Conservation (phyloP, 306 rosid species). For the Rosa chinensis region DNA sequence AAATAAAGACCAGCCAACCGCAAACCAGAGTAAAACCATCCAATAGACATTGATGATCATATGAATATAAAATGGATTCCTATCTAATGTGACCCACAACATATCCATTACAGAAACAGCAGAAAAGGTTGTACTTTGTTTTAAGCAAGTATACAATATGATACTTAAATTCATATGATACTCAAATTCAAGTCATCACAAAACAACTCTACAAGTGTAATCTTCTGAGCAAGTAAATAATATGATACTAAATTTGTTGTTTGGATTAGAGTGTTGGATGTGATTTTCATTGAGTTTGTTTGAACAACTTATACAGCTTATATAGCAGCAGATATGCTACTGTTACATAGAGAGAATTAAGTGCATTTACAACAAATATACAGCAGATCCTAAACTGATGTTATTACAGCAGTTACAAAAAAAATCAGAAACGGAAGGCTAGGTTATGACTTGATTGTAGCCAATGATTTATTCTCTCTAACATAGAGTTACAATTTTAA, state of each 20-base stretch:
- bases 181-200: neutral
- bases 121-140: neutral
- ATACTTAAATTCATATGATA: neutral
- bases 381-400: too few relatives aligned
- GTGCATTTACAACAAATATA: too few relatives aligned
- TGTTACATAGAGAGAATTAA: too few relatives aligned
- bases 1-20: neutral
- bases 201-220: neutral
- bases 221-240: neutral
- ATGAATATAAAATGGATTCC: neutral
- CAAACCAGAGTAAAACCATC: neutral
- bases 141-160: neutral
- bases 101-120: constrained; percentile 3
- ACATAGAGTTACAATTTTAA: neutral
- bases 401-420: too few relatives aligned
- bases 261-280: neutral
- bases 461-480: too few relatives aligned
- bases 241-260: neutral
- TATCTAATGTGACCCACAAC: neutral
- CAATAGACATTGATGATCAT: neutral
- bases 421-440: too few relatives aligned
- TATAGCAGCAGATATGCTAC: too few relatives aligned
- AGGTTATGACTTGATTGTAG: too few relatives aligned
- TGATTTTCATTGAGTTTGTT: too few relatives aligned
- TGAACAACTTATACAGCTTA: too few relatives aligned